Conservation (phyloP, 768 basidiomycete species). For the Suillus bovinus region DNA sequence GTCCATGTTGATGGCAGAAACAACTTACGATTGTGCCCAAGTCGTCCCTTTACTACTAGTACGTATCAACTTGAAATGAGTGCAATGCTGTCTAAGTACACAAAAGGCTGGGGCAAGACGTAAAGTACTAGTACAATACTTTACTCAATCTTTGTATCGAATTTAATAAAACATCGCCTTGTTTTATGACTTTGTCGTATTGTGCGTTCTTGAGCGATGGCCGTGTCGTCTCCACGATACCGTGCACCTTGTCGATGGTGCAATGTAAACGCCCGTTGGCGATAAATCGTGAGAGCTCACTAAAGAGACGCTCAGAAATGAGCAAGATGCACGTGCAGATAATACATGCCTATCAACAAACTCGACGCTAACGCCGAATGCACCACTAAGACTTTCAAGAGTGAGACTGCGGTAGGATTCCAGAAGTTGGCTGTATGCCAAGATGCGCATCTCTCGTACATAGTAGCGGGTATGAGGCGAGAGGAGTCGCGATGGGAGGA, state of each 20-base stretch:
- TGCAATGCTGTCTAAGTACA: neutral
- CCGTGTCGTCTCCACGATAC: conserved; percentile 90
- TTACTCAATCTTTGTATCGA: conserved; percentile 88
- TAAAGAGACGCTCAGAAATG: conserved; percentile 29
- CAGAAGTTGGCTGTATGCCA: conserved; percentile 89
- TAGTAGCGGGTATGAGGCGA: conserved; percentile 87
- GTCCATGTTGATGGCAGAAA: neutral
- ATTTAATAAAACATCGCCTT: conserved; percentile 88
- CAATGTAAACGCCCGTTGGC: conserved; percentile 82
- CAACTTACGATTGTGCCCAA: neutral
- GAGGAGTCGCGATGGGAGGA: conserved; percentile 86
- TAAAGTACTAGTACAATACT: conserved; percentile 59
- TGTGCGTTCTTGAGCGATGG: conserved; percentile 76
- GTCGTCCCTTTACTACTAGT: neutral
- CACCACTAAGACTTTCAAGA: conserved; percentile 77
- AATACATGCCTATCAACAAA: conserved; percentile 81
- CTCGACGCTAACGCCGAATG: conserved; percentile 87
- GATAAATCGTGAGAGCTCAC: conserved; percentile 92
- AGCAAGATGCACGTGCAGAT: neutral
- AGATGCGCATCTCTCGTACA: conserved; percentile 94
- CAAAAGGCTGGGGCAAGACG: neutral
- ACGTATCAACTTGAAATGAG: neutral
- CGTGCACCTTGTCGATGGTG: conserved; percentile 93
- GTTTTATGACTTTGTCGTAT: conserved; percentile 91
- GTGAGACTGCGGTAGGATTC: conserved; percentile 90